These are phyloP conservation scores for Patellifolia procumbens DNA, from an alignment of 179 eudicot genomes.

Conservation along the genomic window DNA sequence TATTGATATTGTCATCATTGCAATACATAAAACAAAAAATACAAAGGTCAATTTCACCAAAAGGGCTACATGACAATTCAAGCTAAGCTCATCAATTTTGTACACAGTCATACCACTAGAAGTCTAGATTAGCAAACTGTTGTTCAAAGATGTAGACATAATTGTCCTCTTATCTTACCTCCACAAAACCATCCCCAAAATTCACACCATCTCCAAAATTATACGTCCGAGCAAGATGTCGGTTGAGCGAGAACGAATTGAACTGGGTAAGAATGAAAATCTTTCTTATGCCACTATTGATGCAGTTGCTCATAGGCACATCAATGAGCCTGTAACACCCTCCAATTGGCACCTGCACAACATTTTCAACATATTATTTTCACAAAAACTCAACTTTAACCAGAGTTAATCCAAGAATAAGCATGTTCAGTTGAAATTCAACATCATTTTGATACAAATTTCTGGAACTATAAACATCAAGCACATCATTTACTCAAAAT, in stretches of 20 bases:
- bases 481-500: too few species aligned
- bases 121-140: not conserved
- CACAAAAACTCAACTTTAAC: too few species aligned
- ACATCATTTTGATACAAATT: too few species aligned
- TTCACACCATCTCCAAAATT: constrained; percentile 83
- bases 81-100: not conserved
- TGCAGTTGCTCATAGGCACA: constrained; percentile 97
- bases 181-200: constrained; percentile 95
- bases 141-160: not conserved
- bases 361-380: not conserved
- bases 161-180: constrained; percentile 45
- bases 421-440: too few species aligned
- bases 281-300: constrained; percentile 86
- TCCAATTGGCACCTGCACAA: constrained; percentile 84
- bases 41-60: not conserved
- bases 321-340: constrained; percentile 95
- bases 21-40: not conserved
- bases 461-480: too few species aligned
- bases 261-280: constrained; percentile 87
- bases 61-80: not conserved
- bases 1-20: not conserved
- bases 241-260: constrained; percentile 88
- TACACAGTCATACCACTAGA: not conserved
- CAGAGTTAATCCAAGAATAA: too few species aligned
- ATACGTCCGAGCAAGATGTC: constrained; percentile 83